Base-by-base conservation (phyloP, 257 asterid genomes). In the Henckelia pumila region DNA sequence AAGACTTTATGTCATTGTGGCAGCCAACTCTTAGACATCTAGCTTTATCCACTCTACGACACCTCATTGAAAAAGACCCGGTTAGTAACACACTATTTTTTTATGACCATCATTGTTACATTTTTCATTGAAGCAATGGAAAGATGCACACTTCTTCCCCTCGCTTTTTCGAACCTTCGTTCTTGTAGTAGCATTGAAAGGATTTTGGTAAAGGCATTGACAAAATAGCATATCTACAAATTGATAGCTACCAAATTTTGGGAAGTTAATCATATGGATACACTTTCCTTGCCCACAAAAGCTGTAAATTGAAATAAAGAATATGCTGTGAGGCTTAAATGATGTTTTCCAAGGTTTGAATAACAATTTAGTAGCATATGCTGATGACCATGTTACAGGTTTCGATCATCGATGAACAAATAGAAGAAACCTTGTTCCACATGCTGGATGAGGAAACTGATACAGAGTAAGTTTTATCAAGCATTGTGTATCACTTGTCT, bases 391-490 rank as follows among this genome's bases (percentile, higher is more conserved):
- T 29, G 7, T 67, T 79, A 49, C 86, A 94, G 99, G 92, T 71
- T 64, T 87, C 96, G 61, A 77, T 91, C 68, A 85, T 91, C 72
- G 87, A 78, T 62, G 95, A 88, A 84, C 88, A 85, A 77, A 91
- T 94, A 30, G 99, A 91, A 79, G 96, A 87, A 69, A 80, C 93
- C 52, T 86, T 94, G 95, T 94, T 94, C 86, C 89, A 82, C 79
- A 84, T 91, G 97, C 80, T 94, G 83, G 99, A 94, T 74, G 96
- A 91, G 80, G 99, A 94, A 82, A 94, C 99, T 70, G 96, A 91
- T 82, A 61, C 86, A 11, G 97, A 88, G 99, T 94, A 80, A 80
- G 97, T 85, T 73, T 56, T 68, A 70, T 69, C 35, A 64, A 23
- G 50, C 66, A 33, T 33, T 29, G 53, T 65, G 29, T 73, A 29